Percentiles rank a stretch among this genome's conserved stretches.
Evolutionary conservation across 2,329 filamentous ascomycete genomes (phyloP).

Genomic region (Calonectria hawksworthii): DNA sequence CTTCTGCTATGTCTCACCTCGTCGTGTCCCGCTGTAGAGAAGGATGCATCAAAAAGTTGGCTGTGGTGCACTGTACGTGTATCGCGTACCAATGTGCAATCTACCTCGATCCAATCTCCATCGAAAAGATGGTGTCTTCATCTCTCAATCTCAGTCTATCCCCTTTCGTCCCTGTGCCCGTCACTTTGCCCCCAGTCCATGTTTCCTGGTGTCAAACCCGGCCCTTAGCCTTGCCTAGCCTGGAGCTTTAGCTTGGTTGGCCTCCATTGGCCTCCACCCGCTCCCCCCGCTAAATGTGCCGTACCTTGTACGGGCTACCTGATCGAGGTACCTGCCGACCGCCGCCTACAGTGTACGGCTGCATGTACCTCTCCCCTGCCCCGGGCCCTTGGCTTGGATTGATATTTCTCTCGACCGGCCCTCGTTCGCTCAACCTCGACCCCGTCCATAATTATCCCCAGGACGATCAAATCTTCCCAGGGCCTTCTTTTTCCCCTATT

Average conservation of each 20-base stretch:
- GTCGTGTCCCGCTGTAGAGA: not conserved
- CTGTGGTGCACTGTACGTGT: not conserved
- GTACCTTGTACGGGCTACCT: not conserved
- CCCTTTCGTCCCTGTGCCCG: not conserved
- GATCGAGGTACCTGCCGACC: slow-evolving; percentile 1
- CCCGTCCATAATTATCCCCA: slow-evolving; percentile 25
- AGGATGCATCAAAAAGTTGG: not conserved
- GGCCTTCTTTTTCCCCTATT: slow-evolving; percentile 41
- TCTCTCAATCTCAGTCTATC: not conserved
- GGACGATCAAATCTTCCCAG: slow-evolving; percentile 29
- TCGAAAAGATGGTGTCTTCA: slow-evolving; percentile 9
- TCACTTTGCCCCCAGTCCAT: not conserved
- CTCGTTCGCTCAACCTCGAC: slow-evolving; percentile 28
- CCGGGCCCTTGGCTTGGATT: not conserved
- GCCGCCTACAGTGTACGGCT: not conserved
- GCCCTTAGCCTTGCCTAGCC: slow-evolving; percentile 10
- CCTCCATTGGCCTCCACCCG: slow-evolving; percentile 3
- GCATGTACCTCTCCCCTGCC: slow-evolving; percentile 8
- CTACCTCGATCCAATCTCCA: not conserved
- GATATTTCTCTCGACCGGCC: slow-evolving; percentile 18
- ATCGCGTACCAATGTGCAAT: not conserved
- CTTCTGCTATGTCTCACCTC: not conserved
- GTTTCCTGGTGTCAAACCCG: slow-evolving; percentile 12
- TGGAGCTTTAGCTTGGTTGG: slow-evolving; percentile 2
- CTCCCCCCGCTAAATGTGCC: slow-evolving; percentile 12